Percentiles rank a stretch among this genome's conserved stretches.
Conservation (phyloP, 2,329 filamentous ascomycete species). For the Cercospora sp. region DNA sequence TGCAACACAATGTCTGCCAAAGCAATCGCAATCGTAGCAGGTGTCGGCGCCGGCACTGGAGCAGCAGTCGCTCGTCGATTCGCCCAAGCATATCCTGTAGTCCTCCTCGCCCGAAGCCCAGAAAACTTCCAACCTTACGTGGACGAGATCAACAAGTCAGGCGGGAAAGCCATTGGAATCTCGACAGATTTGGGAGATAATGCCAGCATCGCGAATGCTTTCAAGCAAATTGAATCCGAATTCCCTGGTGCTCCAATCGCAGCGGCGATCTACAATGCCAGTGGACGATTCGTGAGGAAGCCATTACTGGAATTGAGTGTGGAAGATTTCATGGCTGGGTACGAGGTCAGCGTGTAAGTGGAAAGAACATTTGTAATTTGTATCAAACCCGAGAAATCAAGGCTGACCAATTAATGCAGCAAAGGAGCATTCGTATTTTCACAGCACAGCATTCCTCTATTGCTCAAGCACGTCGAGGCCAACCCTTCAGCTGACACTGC, state of each 20-base stretch:
- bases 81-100: constrained; percentile 67
- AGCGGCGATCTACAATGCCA: constrained; percentile 68
- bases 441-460: constrained; percentile 67
- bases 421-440: constrained; percentile 75
- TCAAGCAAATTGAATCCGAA: constrained; percentile 62
- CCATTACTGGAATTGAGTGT: constrained; percentile 62
- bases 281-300: constrained; percentile 59
- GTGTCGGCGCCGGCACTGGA: constrained; percentile 71
- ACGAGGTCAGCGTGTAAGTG: constrained; percentile 53
- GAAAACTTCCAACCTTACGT: constrained; percentile 67
- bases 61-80: constrained; percentile 62
- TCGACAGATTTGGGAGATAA: constrained; percentile 63
- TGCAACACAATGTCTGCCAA: constrained; percentile 6
- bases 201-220: constrained; percentile 58
- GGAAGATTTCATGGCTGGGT: constrained; percentile 56
- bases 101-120: constrained; percentile 69
- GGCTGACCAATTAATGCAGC: constrained; percentile 39
- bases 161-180: constrained; percentile 71
- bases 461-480: constrained; percentile 60
- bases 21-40: constrained; percentile 68
- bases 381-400: neutral
- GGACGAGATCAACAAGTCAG: constrained; percentile 64
- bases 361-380: neutral
- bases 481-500: constrained; percentile 7
- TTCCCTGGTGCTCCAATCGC: constrained; percentile 49